Evolutionary conservation across 2,329 filamentous ascomycete genomes (phyloP).

Genomic region (Ophiocordyceps camponoti-rufipedis): DNA sequence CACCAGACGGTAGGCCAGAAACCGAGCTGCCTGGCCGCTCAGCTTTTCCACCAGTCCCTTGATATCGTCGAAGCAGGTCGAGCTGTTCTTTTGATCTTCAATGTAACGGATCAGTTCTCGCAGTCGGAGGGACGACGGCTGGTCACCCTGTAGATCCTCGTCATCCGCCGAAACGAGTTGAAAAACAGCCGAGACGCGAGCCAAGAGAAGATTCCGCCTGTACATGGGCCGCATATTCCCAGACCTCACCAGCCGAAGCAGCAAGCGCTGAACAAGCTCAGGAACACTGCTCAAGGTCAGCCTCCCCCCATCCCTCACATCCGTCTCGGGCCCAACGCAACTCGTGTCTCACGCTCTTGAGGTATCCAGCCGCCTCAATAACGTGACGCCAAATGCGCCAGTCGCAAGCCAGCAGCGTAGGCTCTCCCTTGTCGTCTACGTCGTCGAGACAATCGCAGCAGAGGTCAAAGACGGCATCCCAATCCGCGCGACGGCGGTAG

Average conservation of each 20-base stretch:
- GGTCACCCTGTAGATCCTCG: constrained; percentile 10
- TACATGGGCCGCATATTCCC: constrained; percentile 18
- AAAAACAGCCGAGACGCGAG: constrained; percentile 19
- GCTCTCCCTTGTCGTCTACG: constrained; percentile 16
- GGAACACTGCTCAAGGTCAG: constrained; percentile 9
- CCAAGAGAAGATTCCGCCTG: constrained; percentile 19
- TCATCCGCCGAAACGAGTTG: constrained; percentile 12
- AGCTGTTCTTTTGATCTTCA: constrained; percentile 14
- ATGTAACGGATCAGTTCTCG: constrained; percentile 18
- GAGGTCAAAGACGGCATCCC: constrained; percentile 22
- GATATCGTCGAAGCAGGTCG: constrained; percentile 27
- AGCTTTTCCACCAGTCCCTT: constrained; percentile 25
- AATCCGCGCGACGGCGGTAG: constrained; percentile 20
- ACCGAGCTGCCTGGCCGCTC: constrained; percentile 18
- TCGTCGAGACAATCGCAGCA: constrained; percentile 24
- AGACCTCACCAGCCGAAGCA: constrained; percentile 12
- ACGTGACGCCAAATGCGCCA: constrained; percentile 21
- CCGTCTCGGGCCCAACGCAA: constrained; percentile 7
- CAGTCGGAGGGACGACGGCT: constrained; percentile 13
- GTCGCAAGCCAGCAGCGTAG: constrained; percentile 26
- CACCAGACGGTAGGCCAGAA: constrained; percentile 19
- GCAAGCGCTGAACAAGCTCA: constrained; percentile 10
- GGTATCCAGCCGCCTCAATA: constrained; percentile 17
- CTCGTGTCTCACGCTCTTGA: constrained; percentile 14
- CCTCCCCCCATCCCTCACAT: background rate